A percentile compares a stretch with the other conserved stretches of the same genome.
Evolutionary conservation across 495 filamentous ascomycete genomes (phyloP).

Genomic region (Neurospora sp.): DNA sequence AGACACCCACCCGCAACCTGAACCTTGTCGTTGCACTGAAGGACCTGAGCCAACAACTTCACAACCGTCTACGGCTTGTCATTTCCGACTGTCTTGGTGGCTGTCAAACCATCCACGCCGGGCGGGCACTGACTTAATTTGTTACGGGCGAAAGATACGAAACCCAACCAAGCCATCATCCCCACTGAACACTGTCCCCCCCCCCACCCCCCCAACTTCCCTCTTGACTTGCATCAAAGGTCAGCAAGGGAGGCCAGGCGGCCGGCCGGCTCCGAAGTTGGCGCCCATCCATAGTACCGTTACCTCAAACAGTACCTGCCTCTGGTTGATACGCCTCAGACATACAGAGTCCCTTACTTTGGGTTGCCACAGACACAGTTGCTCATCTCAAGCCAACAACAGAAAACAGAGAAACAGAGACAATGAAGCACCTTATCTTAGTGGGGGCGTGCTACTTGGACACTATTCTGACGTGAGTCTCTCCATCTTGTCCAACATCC

Average conservation of each 20-base stretch:
- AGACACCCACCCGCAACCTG: neutral
- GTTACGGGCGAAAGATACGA: neutral
- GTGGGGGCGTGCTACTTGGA: constrained; percentile 60
- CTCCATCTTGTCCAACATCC: neutral
- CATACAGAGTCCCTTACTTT: neutral
- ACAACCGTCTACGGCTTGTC: neutral
- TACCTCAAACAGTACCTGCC: neutral
- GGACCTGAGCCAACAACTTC: neutral
- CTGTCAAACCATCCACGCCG: neutral
- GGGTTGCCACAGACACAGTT: neutral
- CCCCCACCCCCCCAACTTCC: neutral
- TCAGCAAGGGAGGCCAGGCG: neutral
- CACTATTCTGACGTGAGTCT: constrained; percentile 53
- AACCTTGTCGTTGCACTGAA: neutral
- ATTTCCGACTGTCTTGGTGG: neutral
- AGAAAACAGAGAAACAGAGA: neutral
- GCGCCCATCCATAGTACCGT: neutral
- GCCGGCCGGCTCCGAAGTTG: neutral
- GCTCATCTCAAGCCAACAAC: neutral
- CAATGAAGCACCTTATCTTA: constrained; percentile 42
- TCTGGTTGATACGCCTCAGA: neutral
- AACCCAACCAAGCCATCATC: neutral
- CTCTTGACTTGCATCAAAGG: neutral
- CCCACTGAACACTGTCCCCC: neutral
- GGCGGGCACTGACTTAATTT: neutral